A percentile compares a stretch with the other conserved stretches of the same genome.
Evolutionary conservation across 106 monocot genomes (phyloP).

Genomic region (Allium sativum): DNA sequence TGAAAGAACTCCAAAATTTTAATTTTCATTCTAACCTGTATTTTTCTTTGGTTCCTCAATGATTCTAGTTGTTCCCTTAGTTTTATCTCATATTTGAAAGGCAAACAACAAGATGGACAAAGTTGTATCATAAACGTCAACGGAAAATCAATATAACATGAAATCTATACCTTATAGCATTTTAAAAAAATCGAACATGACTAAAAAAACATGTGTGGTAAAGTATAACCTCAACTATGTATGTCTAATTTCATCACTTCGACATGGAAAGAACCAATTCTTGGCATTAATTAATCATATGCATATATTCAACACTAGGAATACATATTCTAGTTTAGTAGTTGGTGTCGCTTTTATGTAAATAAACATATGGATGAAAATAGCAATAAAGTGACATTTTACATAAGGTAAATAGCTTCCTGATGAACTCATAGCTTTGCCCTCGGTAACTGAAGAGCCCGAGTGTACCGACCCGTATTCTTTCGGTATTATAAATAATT

Average conservation of each 20-base stretch:
- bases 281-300: too few species aligned
- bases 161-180: not conserved
- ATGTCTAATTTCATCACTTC: too few species aligned
- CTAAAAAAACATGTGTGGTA: not conserved
- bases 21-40: slow-evolving; percentile 57
- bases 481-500: too few species aligned
- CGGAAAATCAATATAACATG: not conserved
- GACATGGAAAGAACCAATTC: too few species aligned
- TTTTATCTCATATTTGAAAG: slow-evolving; percentile 84
- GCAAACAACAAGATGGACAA: not conserved
- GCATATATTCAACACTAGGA: too few species aligned
- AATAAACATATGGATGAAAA: too few species aligned
- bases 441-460: slow-evolving; percentile 81
- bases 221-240: too few species aligned
- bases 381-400: too few species aligned
- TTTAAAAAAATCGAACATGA: not conserved
- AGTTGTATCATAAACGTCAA: not conserved
- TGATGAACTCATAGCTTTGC: slow-evolving; percentile 79
- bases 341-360: too few species aligned
- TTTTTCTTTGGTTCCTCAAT: slow-evolving; percentile 73
- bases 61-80: slow-evolving; percentile 87
- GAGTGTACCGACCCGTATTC: too few species aligned
- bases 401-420: not conserved
- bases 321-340: too few species aligned
- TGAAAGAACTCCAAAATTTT: not conserved